These are phyloP conservation scores for Paragyromitra xinjiangensis DNA, from an alignment of 495 filamentous ascomycete genomes.

Conservation along the genomic window DNA sequence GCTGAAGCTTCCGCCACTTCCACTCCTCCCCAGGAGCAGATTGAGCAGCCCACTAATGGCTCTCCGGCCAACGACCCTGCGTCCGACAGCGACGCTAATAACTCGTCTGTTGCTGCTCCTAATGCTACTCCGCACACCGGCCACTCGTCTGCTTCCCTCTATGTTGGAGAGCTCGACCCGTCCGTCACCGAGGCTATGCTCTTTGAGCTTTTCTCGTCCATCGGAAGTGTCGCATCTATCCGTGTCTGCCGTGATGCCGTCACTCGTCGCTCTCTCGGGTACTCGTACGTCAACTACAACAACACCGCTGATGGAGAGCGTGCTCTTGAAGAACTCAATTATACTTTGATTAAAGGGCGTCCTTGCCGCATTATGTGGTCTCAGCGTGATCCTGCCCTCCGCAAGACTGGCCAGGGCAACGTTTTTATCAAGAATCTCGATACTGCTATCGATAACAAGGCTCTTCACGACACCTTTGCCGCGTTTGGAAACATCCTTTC, in stretches of 20 bases:
- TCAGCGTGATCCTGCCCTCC: conserved; percentile 97
- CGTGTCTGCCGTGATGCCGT: conserved; percentile 99
- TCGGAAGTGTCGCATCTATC: conserved; percentile 98
- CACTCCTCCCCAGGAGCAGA: conserved; percentile 72
- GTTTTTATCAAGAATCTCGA: conserved; percentile 99
- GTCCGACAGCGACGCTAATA: conserved; percentile 70
- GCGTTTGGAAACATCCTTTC: conserved; percentile 99
- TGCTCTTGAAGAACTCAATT: conserved; percentile 98
- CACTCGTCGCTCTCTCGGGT: conserved; percentile 97
- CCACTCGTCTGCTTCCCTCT: conserved; percentile 94
- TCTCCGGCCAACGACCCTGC: conserved; percentile 62
- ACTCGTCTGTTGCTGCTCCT: conserved; percentile 70
- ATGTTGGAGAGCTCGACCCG: conserved; percentile 97
- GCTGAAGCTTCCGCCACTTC: conserved; percentile 65
- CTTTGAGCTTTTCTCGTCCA: conserved; percentile 99
- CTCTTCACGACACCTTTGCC: conserved; percentile 98
- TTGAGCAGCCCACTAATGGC: conserved; percentile 66
- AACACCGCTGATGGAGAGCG: conserved; percentile 95
- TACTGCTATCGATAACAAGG: conserved; percentile 99
- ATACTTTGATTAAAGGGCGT: conserved; percentile 98
- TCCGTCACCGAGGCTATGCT: conserved; percentile 99
- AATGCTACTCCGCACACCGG: conserved; percentile 73
- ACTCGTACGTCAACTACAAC: conserved; percentile 99
- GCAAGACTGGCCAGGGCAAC: conserved; percentile 99
- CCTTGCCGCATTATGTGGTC: conserved; percentile 99